A percentile compares a stretch with the other conserved stretches of the same genome.
Evolutionary conservation across 106 monocot genomes (phyloP).

Genomic region (Dioscorea alata): DNA sequence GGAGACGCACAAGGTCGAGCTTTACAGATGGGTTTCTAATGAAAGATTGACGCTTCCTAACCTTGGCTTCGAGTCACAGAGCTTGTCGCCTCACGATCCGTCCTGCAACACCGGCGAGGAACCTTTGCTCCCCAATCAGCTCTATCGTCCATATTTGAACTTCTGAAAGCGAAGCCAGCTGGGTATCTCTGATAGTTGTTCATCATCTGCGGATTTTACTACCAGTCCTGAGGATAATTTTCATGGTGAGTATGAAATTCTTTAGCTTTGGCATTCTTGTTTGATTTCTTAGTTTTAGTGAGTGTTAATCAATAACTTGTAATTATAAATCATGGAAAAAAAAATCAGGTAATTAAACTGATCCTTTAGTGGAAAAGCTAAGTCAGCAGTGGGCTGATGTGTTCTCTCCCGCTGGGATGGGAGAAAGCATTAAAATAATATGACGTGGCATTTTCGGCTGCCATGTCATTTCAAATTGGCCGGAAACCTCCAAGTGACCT

Average conservation of each 20-base stretch:
- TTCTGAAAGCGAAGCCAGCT: not conserved
- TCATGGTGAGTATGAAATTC: not conserved
- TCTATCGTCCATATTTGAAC: not conserved
- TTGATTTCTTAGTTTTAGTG: not conserved
- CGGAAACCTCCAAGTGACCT: too few species aligned
- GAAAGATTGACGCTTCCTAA: not conserved
- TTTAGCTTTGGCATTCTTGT: not conserved
- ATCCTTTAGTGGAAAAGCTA: slow-evolving; percentile 4
- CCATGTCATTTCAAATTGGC: too few species aligned
- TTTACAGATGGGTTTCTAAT: not conserved
- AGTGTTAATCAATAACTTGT: not conserved
- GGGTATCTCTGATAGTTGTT: not conserved
- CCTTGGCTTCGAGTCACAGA: not conserved
- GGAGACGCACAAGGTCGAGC: not conserved
- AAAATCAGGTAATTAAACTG: not conserved
- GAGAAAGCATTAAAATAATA: too few species aligned
- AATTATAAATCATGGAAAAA: not conserved
- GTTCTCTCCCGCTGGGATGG: too few species aligned
- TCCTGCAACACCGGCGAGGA: not conserved
- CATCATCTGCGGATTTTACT: not conserved
- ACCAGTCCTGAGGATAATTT: not conserved
- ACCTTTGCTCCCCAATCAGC: not conserved
- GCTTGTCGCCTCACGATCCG: not conserved
- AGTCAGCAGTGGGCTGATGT: too few species aligned
- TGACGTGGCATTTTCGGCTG: too few species aligned